phyloP scores from a whole-genome alignment of 352 stramenopile genomes.

The Thalassiosira hispida region DNA sequence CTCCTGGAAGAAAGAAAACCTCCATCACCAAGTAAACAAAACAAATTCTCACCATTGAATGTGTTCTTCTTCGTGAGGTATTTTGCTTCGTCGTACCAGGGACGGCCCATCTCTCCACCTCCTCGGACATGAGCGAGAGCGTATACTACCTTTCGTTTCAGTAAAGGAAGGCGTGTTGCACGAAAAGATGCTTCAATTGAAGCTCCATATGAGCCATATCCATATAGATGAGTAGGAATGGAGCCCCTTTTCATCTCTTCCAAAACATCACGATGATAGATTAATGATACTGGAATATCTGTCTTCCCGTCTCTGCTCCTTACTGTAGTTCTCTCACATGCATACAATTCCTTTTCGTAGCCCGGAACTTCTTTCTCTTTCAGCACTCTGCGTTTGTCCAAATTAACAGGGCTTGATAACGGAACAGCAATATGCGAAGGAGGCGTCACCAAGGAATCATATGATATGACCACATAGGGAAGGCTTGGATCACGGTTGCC shows the following conservation, averaged over 20 bases:
- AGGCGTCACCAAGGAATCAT: conserved; percentile 93
- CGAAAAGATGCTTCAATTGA: conserved; percentile 93
- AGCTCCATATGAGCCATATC: conserved; percentile 95
- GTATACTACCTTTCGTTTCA: conserved; percentile 96
- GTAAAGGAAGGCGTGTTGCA: conserved; percentile 89
- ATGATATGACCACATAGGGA: conserved; percentile 89
- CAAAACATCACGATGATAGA: conserved; percentile 80
- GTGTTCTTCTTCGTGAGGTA: conserved; percentile 95
- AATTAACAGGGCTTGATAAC: conserved; percentile 72
- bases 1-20: too few relatives aligned
- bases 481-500: conserved; percentile 90
- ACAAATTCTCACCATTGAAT: too few relatives aligned
- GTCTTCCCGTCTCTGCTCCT: conserved; percentile 89
- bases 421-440: conserved; percentile 85
- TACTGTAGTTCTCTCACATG: conserved; percentile 90
- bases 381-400: conserved; percentile 88
- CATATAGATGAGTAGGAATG: conserved; percentile 89
- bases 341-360: conserved; percentile 92
- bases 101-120: conserved; percentile 95
- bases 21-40: too few relatives aligned
- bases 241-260: conserved; percentile 34
- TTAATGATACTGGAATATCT: conserved; percentile 85
- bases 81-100: conserved; percentile 97
- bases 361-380: conserved; percentile 93
- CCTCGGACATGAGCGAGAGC: conserved; percentile 97